Conservation (phyloP, 2,329 filamentous ascomycete species). For the Aspergillus quadricinctus region DNA sequence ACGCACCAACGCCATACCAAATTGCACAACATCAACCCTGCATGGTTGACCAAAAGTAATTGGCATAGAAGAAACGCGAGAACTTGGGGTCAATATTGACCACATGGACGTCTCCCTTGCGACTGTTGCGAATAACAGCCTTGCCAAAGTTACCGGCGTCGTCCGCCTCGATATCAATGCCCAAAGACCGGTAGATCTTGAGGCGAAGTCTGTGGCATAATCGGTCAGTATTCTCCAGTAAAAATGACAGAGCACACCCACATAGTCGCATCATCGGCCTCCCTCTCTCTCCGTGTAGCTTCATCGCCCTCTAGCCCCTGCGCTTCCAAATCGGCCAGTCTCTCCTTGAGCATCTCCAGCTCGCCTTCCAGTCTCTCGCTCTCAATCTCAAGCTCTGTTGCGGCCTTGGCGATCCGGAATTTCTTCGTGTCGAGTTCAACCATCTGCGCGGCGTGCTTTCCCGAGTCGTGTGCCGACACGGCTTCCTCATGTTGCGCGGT, state of each 20-base stretch:
- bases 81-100: constrained; percentile 93
- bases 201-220: constrained; percentile 60
- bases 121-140: constrained; percentile 77
- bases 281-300: constrained; percentile 47
- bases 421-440: constrained; percentile 86
- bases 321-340: constrained; percentile 76
- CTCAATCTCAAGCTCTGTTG: constrained; percentile 85
- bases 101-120: constrained; percentile 88
- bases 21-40: constrained; percentile 40
- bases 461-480: constrained; percentile 67
- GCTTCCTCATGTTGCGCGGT: constrained; percentile 73
- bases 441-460: constrained; percentile 78
- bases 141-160: constrained; percentile 76
- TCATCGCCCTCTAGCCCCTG: constrained; percentile 77
- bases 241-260: constrained; percentile 16
- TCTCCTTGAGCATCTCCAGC: constrained; percentile 67
- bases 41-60: constrained; percentile 91
- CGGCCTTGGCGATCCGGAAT: constrained; percentile 89
- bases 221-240: constrained; percentile 7
- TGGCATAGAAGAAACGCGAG: constrained; percentile 85
- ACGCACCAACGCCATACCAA: constrained; percentile 17
- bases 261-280: constrained; percentile 48
- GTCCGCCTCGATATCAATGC: constrained; percentile 84
- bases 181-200: constrained; percentile 85
- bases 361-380: constrained; percentile 84